A percentile compares a stretch with the other conserved stretches of the same genome.
Conservation (phyloP, 176 grass and related monocot species). For the Aegilops tauschii region DNA sequence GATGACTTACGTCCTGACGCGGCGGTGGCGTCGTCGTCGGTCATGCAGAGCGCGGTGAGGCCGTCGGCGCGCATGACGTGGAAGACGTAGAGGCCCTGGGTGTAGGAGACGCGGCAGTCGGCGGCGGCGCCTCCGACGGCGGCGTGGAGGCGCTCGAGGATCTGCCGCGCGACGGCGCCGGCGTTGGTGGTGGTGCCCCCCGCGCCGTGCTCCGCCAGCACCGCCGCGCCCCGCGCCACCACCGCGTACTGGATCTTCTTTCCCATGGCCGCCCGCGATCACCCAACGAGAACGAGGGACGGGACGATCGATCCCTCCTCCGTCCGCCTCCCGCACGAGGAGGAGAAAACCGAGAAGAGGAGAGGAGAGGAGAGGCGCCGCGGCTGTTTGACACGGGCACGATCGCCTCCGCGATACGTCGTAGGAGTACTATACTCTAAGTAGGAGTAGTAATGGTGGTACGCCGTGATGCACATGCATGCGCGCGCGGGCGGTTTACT, state of each 20-base stretch:
- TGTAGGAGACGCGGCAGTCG: constrained; percentile 84
- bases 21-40: constrained; percentile 51
- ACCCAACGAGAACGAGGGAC: background rate
- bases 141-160: constrained; percentile 60
- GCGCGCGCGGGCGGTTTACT: background rate
- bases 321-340: constrained; percentile 11
- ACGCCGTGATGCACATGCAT: background rate
- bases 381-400: background rate
- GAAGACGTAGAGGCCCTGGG: constrained; percentile 79
- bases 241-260: constrained; percentile 60
- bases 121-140: background rate
- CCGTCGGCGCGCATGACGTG: constrained; percentile 52
- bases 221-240: constrained; percentile 70
- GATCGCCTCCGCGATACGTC: background rate
- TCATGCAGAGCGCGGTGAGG: constrained; percentile 64
- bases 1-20: constrained; percentile 4
- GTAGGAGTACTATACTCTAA: background rate
- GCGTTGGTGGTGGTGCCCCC: constrained; percentile 45
- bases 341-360: background rate
- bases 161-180: constrained; percentile 57
- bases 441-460: background rate
- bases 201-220: constrained; percentile 60
- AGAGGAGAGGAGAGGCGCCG: background rate
- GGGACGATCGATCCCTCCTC: background rate
- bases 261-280: background rate